These are phyloP conservation scores for Mycena citricolor DNA, from an alignment of 1,284 basidiomycete species.

Conservation along the genomic window DNA sequence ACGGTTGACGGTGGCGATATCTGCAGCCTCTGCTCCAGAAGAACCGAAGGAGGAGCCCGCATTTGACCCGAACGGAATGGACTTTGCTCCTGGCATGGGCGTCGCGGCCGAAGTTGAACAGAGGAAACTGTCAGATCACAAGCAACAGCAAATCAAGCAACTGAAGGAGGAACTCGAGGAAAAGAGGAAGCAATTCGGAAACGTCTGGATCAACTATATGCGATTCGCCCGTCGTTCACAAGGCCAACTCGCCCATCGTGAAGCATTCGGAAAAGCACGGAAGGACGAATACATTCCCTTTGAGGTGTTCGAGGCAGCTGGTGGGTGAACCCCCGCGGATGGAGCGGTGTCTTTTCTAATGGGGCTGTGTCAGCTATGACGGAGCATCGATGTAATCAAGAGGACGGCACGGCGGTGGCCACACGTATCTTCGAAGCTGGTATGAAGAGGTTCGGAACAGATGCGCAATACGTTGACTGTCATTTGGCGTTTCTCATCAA, in stretches of 20 bases:
- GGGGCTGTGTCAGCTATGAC: conserved; percentile 66
- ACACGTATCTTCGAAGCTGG: conserved; percentile 94
- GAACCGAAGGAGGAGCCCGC: neutral
- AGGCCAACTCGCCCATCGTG: conserved; percentile 74
- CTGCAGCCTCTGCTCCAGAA: neutral
- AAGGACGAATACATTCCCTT: conserved; percentile 86
- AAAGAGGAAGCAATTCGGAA: conserved; percentile 64
- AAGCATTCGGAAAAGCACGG: conserved; percentile 82
- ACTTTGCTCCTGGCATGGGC: conserved; percentile 4
- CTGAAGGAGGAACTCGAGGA: conserved; percentile 46
- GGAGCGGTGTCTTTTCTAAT: conserved; percentile 1
- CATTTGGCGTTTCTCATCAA: conserved; percentile 94
- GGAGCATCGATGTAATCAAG: conserved; percentile 86
- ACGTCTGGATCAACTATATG: conserved; percentile 88
- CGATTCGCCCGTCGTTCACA: conserved; percentile 86
- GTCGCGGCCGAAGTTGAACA: conserved; percentile 11
- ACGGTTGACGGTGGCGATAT: conserved; percentile 36
- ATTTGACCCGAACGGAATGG: conserved; percentile 17
- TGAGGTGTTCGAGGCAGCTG: conserved; percentile 93
- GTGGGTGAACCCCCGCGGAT: conserved; percentile 55
- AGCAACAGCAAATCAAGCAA: conserved; percentile 16
- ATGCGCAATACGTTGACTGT: conserved; percentile 83
- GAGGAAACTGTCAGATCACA: conserved; percentile 35
- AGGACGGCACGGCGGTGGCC: conserved; percentile 82
- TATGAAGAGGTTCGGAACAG: conserved; percentile 81